Conservation (phyloP, 371 early-diverging fungal genomes). For the Rhizopus microsporus region DNA sequence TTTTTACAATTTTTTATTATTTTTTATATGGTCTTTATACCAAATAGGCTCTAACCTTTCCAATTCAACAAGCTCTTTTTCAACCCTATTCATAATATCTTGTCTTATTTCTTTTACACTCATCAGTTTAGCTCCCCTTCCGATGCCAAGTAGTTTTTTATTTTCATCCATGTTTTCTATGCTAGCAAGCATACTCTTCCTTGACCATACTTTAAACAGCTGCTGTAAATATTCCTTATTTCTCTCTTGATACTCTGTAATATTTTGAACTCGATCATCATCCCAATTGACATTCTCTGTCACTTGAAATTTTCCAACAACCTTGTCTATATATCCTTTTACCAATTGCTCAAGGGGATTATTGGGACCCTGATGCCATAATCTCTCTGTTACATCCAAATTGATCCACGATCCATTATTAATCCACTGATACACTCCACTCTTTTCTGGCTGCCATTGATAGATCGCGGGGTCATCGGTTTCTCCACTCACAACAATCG, state of each 20-base stretch:
- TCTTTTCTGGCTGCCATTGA: slow-evolving; percentile 23
- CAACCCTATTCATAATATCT: slow-evolving; percentile 14
- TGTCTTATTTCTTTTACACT: slow-evolving; percentile 16
- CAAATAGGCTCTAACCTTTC: slow-evolving; percentile 25
- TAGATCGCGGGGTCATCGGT: slow-evolving; percentile 25
- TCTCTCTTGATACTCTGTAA: slow-evolving; percentile 16
- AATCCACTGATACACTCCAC: slow-evolving; percentile 30
- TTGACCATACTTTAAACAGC: slow-evolving; percentile 30
- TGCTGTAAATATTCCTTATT: slow-evolving; percentile 34
- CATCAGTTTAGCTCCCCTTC: slow-evolving; percentile 11
- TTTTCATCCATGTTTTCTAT: slow-evolving; percentile 20
- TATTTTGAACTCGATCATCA: slow-evolving; percentile 31
- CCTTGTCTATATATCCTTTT: slow-evolving; percentile 18
- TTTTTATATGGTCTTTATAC: slow-evolving; percentile 23
- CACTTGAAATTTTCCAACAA: slow-evolving; percentile 14
- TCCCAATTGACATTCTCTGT: slow-evolving; percentile 23
- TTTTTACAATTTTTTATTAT: slow-evolving; percentile 8
- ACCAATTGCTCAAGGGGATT: slow-evolving; percentile 13
- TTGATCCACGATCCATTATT: slow-evolving; percentile 34
- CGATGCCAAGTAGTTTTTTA: slow-evolving; percentile 21
- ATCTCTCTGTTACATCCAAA: slow-evolving; percentile 30
- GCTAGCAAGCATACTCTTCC: slow-evolving; percentile 23
- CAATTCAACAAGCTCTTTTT: slow-evolving; percentile 16
- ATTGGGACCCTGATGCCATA: slow-evolving; percentile 22
- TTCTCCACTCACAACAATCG: slow-evolving; percentile 33